Base-by-base conservation (phyloP, 2,329 filamentous ascomycete genomes). In the Colletotrichum endophyticum region DNA sequence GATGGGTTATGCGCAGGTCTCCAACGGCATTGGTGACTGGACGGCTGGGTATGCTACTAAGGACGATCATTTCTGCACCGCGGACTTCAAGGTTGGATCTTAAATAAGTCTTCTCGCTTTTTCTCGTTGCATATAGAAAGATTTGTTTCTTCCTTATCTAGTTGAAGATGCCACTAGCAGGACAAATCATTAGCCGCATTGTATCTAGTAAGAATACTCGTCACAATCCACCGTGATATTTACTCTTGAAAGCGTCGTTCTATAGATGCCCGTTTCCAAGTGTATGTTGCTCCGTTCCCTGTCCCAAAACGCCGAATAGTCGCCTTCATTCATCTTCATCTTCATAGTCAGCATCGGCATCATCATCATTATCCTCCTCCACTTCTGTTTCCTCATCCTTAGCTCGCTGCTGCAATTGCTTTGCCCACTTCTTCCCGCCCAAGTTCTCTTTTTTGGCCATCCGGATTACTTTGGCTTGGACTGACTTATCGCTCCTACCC, bases 141-240 rank as follows among this genome's bases (percentile, higher is more conserved):
- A 13, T 1, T 11, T 22, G 6, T 5, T 49, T 53, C 12, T 0
- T 53, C n/a, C 2, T 53, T 0, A 2, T 3, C 6, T 53, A 3
- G n/a, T 53, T 53, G n/a, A 53, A 53, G n/a, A 53, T 13, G n/a
- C 12, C 11, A 53, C 44, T 22, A 53, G 44, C n/a, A 8, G 1
- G 44, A 7, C 8, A 0, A 22, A 22, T 13, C 0, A 1, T 22
- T 13, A 22, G 44, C 11, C 0, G 13, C 44, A 13, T 22, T 22
- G 44, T 22, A 8, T 22, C 12, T 22, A 53, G 6, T 53, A 1
- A 22, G 6, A 53, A 53, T 53, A 1, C n/a, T 13, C 4, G 0
- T 53, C 44, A 5, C 11, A 13, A 13, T 8, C 4, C 12, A 25
- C 44, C n/a, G 4, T 22, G 28, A 28, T 28, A 28, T 28, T 28